A percentile compares a stretch with the other conserved stretches of the same genome.
phyloP scores from a whole-genome alignment of 2,329 filamentous ascomycete genomes.

The Fusarium denticulatum region DNA sequence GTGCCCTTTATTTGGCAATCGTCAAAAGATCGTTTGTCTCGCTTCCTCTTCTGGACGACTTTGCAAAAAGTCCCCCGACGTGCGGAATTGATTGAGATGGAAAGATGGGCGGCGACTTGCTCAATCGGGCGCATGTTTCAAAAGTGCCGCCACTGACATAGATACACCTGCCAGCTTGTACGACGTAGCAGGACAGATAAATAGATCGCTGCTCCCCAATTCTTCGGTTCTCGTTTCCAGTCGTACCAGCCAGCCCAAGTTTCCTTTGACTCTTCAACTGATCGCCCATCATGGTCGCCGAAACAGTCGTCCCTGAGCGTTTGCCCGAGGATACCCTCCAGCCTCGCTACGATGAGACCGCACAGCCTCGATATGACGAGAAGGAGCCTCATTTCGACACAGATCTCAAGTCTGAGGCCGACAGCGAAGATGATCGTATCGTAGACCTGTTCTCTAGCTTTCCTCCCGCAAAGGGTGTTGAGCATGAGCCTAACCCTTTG shows the following conservation, averaged over 20 bases:
- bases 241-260: slow-evolving; percentile 15
- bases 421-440: slow-evolving; percentile 44
- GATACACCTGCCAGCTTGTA: neutral
- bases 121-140: neutral
- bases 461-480: slow-evolving; percentile 52
- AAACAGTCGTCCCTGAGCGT: slow-evolving; percentile 29
- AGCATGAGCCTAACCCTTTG: slow-evolving; percentile 59
- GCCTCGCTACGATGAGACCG: slow-evolving; percentile 36
- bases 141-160: slow-evolving; percentile 7
- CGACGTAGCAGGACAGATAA: slow-evolving; percentile 18
- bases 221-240: neutral
- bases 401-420: slow-evolving; percentile 42
- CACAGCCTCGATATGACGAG: slow-evolving; percentile 36
- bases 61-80: slow-evolving; percentile 11
- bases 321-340: slow-evolving; percentile 27
- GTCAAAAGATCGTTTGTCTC: slow-evolving; percentile 22
- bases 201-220: slow-evolving; percentile 6
- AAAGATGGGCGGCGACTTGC: neutral
- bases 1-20: neutral
- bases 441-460: slow-evolving; percentile 54
- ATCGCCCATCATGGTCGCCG: slow-evolving; percentile 30
- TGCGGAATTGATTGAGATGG: neutral
- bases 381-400: slow-evolving; percentile 38
- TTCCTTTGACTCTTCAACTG: neutral
- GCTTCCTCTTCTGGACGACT: slow-evolving; percentile 9